Base-by-base conservation (phyloP, 2,329 filamentous ascomycete genomes). In the Colletotrichum spinosum region DNA sequence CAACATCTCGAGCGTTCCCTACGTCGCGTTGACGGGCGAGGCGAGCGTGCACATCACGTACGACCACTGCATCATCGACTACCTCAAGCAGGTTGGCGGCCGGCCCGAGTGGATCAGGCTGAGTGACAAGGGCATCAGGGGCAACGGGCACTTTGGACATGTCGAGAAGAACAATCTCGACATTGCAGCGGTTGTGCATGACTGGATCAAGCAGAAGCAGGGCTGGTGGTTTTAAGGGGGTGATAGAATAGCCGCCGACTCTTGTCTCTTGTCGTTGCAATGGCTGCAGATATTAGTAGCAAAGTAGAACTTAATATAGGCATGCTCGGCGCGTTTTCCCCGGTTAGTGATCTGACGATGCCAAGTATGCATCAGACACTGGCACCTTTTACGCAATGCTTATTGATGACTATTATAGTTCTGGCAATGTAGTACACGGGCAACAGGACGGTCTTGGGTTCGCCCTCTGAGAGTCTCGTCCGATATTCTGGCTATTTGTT, bases 11-110 rank as follows among this genome's bases (percentile, higher is more conserved):
- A 74, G 75, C 15, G 76, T 85, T 8, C 83, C 81, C 0, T 78
- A 82, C 6, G 72, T 86, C 12, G 72, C 84, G 13, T 72, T 84
- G 25, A 85, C 82, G 0, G 75, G 77, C 11, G 82, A 86, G 69
- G 81, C 84, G 8, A 82, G 80, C 35, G 84, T 81, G 51, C 84
- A 87, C 73, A 77, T 78, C 12, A 75, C 78, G 17, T 86, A 86
- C 69, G 85, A 87, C 64, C 80, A 84, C 69, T 86, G 83, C 68
- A 85, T 81, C 2, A 79, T 84, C n/a, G 70, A 74, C 42, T 86
- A 81, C 68, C 69, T 87, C 66, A 68, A 74, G 67, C 84, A 86
- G 71, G 82, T 78, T 11, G 83, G 83, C 2, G 80, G 80, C 4
- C 71, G 72, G 4, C 77, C 78, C 2, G 78, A 83, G 57, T 78